These are phyloP conservation scores for Escovopsis weberi DNA, from an alignment of 2,329 filamentous ascomycete species.

Conservation along the genomic window DNA sequence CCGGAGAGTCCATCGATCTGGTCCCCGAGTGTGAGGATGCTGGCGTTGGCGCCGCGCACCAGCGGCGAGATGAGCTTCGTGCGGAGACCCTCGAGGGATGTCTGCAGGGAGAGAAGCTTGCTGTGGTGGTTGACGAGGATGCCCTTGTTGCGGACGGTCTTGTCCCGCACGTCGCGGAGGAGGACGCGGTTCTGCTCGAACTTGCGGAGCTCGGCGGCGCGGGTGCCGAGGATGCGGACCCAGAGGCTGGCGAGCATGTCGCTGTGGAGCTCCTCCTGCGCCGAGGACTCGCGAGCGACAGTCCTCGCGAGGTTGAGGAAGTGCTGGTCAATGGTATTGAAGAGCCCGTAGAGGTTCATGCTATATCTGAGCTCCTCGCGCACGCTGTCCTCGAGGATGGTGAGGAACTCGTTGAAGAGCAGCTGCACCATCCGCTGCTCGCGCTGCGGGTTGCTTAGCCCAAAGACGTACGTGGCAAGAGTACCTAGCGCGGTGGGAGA, in stretches of 20 bases:
- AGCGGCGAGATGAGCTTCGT: constrained; percentile 74
- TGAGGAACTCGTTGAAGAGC: constrained; percentile 72
- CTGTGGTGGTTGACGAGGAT: constrained; percentile 78
- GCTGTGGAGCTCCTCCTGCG: constrained; percentile 65
- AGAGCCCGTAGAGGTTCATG: constrained; percentile 70
- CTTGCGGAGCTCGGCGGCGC: constrained; percentile 63
- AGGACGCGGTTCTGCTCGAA: constrained; percentile 82
- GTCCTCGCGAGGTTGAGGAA: constrained; percentile 78
- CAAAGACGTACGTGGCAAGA: constrained; percentile 59
- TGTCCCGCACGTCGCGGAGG: constrained; percentile 62
- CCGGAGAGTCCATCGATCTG: constrained; percentile 74
- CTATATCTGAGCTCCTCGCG: constrained; percentile 70
- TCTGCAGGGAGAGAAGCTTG: constrained; percentile 68
- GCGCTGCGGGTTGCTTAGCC: constrained; percentile 65
- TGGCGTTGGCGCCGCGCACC: constrained; percentile 53
- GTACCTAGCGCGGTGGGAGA: constrained; percentile 54
- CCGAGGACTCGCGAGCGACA: constrained; percentile 69
- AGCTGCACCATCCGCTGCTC: constrained; percentile 69
- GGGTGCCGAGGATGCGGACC: constrained; percentile 69
- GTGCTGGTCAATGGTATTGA: constrained; percentile 79
- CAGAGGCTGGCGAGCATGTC: constrained; percentile 76
- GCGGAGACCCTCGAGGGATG: constrained; percentile 71
- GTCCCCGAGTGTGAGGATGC: constrained; percentile 62
- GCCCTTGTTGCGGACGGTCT: constrained; percentile 76
- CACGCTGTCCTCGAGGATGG: constrained; percentile 79